Base-by-base conservation (phyloP, 2,329 filamentous ascomycete genomes). In the Teratosphaeriaceae sp. region DNA sequence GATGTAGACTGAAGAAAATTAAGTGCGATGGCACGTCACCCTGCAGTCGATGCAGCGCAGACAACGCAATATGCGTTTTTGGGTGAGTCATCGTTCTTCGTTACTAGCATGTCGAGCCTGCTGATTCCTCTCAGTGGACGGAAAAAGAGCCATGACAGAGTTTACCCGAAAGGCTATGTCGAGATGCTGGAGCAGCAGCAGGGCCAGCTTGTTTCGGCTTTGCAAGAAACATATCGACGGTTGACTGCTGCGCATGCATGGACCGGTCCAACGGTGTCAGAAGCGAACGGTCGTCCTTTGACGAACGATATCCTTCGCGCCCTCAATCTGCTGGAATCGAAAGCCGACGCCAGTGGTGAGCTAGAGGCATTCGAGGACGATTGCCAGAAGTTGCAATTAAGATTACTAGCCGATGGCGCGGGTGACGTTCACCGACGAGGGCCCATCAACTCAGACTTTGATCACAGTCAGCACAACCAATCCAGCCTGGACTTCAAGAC, bases 121-220 rank as follows among this genome's bases (percentile, higher is more conserved):
- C 11, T 41, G 21, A 21, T 23, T 19, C n/a, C 29, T 45, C 22
- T 44, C 16, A 60, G 59, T 24, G 78, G 82, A 57, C 68, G 78
- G 43, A 82, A 81, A 61, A 81, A 80, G 68, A 74, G 75, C 5
- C 77, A 80, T 54, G 79, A 82, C 62, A 82, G 81, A 62, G 74
- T 80, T 35, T 81, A 82, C 60, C 79, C 79, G 13, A 82, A 81
- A 65, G 79, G 79, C 73, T 82, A 57, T 30, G 78, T 82, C 22
- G 79, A 82, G 60, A 80, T 81, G 76, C 71, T 82, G 38, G 79
- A 82, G 55, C 76, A 80, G 55, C 78, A 82, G 66, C 78, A 82
- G 60, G 61, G 66, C 16, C 78, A 80, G 64, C 68, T 82, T 5
- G 78, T 82, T 22, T 65, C 74, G 42, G 78, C 76, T 31, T 68